These are phyloP conservation scores for Capsicum rhomboideum DNA, from an alignment of 257 asterid genomes.

Conservation along the genomic window DNA sequence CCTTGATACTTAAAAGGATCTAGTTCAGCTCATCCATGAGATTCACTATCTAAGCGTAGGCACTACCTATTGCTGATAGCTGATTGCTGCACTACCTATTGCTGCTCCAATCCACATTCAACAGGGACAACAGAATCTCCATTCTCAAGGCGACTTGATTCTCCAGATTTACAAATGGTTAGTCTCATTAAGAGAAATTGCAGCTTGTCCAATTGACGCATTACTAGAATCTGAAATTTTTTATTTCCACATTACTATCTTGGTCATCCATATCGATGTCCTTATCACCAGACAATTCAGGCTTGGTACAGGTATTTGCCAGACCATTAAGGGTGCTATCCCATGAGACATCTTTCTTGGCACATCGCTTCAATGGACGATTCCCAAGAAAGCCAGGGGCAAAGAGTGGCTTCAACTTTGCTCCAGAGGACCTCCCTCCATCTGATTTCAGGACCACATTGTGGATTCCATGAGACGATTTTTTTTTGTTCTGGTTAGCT, in stretches of 20 bases:
- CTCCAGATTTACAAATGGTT: slow-evolving; percentile 13
- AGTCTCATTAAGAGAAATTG: slow-evolving; percentile 5
- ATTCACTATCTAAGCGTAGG: background rate
- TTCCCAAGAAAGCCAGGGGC: slow-evolving; percentile 62
- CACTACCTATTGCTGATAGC: slow-evolving; percentile 1
- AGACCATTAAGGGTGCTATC: slow-evolving; percentile 3
- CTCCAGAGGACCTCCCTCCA: slow-evolving; percentile 9
- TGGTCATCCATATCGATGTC: slow-evolving; percentile 7
- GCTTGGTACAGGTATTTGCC: slow-evolving; percentile 6
- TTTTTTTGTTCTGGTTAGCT: slow-evolving; percentile 8
- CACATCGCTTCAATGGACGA: slow-evolving; percentile 18
- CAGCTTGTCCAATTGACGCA: background rate
- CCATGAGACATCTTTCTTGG: slow-evolving; percentile 8
- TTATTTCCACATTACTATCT: slow-evolving; percentile 2
- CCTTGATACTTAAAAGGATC: background rate
- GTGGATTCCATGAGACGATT: slow-evolving; percentile 10
- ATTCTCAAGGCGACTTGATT: slow-evolving; percentile 17
- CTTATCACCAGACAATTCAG: slow-evolving; percentile 15
- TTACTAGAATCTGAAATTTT: background rate
- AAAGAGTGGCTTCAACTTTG: slow-evolving; percentile 45
- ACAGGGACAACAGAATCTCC: slow-evolving; percentile 10
- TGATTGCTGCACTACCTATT: slow-evolving; percentile 1
- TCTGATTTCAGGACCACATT: slow-evolving; percentile 22
- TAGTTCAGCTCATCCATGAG: slow-evolving; percentile 3
- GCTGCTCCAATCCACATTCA: background rate